phyloP scores from a whole-genome alignment of 2,329 filamentous ascomycete genomes.

The Sporothrix brunneoviolacea region DNA sequence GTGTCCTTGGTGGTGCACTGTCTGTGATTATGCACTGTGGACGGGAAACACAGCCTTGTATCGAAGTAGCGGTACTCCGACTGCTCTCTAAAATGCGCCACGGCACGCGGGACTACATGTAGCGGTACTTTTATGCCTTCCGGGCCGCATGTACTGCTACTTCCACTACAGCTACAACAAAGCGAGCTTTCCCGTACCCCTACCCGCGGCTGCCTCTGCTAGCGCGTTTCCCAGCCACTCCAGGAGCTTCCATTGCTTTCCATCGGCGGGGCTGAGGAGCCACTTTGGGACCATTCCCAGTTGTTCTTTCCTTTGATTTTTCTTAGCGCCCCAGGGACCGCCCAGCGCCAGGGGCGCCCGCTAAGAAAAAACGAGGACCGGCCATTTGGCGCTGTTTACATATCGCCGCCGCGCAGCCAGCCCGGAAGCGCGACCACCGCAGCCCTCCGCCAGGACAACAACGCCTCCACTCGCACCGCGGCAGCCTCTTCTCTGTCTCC shows the following conservation, averaged over 20 bases:
- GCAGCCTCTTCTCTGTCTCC: no score
- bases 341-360: no score
- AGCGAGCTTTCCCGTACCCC: neutral
- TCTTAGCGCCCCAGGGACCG: neutral
- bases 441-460: no score
- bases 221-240: conserved; percentile 15
- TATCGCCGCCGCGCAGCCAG: no score
- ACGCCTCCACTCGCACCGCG: no score
- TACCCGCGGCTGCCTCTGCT: neutral
- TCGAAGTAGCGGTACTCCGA: neutral
- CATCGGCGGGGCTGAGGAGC: conserved; percentile 20
- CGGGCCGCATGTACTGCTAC: neutral
- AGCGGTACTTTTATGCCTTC: neutral
- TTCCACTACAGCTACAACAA: neutral
- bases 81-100: no score
- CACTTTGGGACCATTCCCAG: conserved; percentile 11
- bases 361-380: no score
- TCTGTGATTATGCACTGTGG: no score
- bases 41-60: no score
- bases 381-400: no score
- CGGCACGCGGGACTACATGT: neutral
- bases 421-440: no score
- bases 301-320: neutral
- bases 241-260: conserved; percentile 22
- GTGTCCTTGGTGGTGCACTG: no score